phyloP scores from a whole-genome alignment of 1,284 basidiomycete genomes.

The Cutaneotrichosporon sp. region DNA sequence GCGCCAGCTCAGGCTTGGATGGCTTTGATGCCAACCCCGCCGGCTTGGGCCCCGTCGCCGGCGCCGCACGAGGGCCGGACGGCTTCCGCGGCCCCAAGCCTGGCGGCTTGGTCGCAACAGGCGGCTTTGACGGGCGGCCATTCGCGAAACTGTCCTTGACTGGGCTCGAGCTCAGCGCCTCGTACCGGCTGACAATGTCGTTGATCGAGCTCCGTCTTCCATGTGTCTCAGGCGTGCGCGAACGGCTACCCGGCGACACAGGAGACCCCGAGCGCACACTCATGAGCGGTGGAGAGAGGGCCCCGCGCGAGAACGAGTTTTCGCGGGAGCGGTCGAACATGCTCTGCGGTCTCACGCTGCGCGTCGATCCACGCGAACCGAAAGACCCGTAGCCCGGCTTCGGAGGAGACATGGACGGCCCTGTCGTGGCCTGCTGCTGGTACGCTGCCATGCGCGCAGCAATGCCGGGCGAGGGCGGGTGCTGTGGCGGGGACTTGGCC shows the following conservation, averaged over 20 bases:
- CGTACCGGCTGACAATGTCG: conserved; percentile 41
- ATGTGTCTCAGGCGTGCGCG: conserved; percentile 13
- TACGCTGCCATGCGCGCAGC: conserved; percentile 9
- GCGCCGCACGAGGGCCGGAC: conserved; percentile 10
- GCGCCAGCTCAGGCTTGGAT: background rate
- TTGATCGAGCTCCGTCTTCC: conserved; percentile 41
- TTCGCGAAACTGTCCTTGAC: conserved; percentile 6
- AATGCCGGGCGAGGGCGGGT: conserved; percentile 10
- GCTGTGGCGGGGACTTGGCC: background rate
- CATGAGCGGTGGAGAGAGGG: background rate
- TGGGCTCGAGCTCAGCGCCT: conserved; percentile 20
- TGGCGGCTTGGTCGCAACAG: conserved; percentile 30
- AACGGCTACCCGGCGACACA: background rate
- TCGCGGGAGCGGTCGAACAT: conserved; percentile 1
- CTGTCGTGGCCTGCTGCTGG: conserved; percentile 1
- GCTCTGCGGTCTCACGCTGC: conserved; percentile 4
- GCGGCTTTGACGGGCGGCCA: background rate
- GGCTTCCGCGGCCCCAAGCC: conserved; percentile 19
- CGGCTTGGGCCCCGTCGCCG: too few species aligned
- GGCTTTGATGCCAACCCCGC: too few species aligned
- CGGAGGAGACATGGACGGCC: background rate
- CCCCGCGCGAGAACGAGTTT: background rate
- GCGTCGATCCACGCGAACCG: background rate
- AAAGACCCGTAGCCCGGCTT: background rate
- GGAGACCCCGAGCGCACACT: background rate